A percentile compares a stretch with the other conserved stretches of the same genome.
These are phyloP conservation scores for Fusarium metavorans DNA, from an alignment of 2,329 filamentous ascomycete species.

Conservation along the genomic window DNA sequence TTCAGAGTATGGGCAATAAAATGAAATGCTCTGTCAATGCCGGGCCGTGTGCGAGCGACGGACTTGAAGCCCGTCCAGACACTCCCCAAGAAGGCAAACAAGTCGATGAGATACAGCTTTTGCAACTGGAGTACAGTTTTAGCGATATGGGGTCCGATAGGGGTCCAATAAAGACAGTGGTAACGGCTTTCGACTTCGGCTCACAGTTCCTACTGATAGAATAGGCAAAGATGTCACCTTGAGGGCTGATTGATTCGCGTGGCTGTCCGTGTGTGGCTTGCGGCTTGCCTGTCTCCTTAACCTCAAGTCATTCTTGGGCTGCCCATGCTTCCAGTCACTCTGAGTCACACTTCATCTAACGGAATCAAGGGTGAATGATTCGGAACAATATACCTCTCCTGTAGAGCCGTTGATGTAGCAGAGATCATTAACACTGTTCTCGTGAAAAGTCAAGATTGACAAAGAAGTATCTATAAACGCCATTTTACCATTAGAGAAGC, in stretches of 20 bases:
- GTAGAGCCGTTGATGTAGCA: not conserved
- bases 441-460: not conserved
- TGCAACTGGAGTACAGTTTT: not conserved
- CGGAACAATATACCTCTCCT: not conserved
- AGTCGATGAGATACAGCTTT: not conserved
- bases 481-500: not conserved
- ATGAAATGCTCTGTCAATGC: not conserved
- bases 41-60: not conserved
- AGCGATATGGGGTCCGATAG: too few species aligned
- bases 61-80: not conserved
- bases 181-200: not conserved
- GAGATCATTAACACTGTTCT: not conserved
- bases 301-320: not conserved
- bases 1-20: not conserved
- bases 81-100: not conserved
- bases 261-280: not conserved
- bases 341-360: not conserved
- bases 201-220: not conserved
- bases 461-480: not conserved
- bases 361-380: not conserved
- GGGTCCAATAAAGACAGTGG: not conserved
- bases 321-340: not conserved
- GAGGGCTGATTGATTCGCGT: not conserved
- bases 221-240: not conserved
- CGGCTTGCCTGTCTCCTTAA: not conserved